phyloP scores from a whole-genome alignment of 2,329 filamentous ascomycete species.

The Neofusicoccum laricinum region DNA sequence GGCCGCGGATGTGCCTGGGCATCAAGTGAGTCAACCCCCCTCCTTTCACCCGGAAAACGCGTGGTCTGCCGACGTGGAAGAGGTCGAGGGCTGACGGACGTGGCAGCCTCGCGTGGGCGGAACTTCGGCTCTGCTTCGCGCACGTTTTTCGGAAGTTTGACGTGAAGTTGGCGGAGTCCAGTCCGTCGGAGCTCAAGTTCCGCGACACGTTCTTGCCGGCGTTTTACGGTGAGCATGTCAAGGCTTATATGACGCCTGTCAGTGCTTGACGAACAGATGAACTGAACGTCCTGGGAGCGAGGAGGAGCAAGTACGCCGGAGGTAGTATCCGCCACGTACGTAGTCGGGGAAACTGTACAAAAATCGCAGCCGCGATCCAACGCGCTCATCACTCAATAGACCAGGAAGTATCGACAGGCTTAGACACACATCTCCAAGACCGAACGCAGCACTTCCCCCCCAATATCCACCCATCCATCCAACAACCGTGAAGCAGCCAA shows the following conservation, averaged over 20 bases:
- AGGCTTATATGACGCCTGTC: constrained; percentile 20
- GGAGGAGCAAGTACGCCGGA: neutral
- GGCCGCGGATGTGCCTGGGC: constrained; percentile 30
- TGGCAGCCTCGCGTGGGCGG: constrained; percentile 19
- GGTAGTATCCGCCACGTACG: neutral
- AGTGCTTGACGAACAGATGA: neutral
- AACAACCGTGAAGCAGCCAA: no score
- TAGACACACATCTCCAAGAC: no score
- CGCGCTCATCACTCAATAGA: no score
- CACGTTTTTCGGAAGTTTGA: constrained; percentile 16
- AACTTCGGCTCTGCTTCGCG: constrained; percentile 20
- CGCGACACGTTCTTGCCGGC: constrained; percentile 26
- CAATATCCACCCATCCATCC: no score
- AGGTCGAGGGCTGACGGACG: neutral
- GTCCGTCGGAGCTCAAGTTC: constrained; percentile 21
- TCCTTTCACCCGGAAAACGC: neutral
- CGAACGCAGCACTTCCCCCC: no score
- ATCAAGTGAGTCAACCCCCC: constrained; percentile 24
- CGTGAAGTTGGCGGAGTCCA: constrained; percentile 2
- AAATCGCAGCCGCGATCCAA: no score
- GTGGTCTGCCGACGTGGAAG: neutral
- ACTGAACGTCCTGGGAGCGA: neutral
- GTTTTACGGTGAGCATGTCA: constrained; percentile 23
- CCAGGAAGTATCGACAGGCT: no score
- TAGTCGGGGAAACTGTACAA: neutral